Conservation (phyloP, 2,329 filamentous ascomycete species). For the Fusarium nanum region DNA sequence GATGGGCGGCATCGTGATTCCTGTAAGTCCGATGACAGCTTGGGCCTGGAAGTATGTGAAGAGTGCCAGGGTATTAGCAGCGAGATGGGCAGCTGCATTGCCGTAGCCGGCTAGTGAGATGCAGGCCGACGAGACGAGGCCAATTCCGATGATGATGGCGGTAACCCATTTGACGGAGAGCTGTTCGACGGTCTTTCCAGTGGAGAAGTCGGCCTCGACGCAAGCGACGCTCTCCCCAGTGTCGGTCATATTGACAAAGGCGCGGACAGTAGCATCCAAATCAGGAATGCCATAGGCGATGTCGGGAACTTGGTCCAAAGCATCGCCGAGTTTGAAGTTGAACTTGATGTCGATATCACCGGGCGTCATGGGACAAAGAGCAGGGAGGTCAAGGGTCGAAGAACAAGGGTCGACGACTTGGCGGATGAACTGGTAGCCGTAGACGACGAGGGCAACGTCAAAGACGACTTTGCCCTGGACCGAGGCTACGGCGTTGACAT, state of each 20-base stretch:
- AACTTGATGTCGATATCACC: constrained; percentile 81
- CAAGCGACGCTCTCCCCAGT: constrained; percentile 77
- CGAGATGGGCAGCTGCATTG: constrained; percentile 93
- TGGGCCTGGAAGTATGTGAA: constrained; percentile 95
- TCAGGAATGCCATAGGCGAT: constrained; percentile 93
- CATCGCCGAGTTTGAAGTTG: constrained; percentile 69
- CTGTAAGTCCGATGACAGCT: constrained; percentile 87
- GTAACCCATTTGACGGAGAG: constrained; percentile 89
- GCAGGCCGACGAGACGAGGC: constrained; percentile 84
- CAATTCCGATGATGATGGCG: constrained; percentile 86
- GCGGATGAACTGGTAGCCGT: constrained; percentile 79
- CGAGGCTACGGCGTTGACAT: constrained; percentile 82
- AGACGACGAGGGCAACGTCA: constrained; percentile 80
- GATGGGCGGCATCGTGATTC: constrained; percentile 84
- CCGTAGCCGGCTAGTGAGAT: constrained; percentile 91
- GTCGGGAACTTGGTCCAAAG: constrained; percentile 75
- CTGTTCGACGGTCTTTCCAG: constrained; percentile 91
- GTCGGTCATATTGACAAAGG: constrained; percentile 79
- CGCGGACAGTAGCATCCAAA: constrained; percentile 84
- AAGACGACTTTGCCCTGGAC: constrained; percentile 85
- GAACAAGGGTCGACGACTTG: constrained; percentile 80
- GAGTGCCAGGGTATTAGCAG: constrained; percentile 89
- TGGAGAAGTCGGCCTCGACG: constrained; percentile 87
- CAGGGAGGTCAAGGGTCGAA: constrained; percentile 62
- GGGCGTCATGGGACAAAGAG: constrained; percentile 90